Conservation (phyloP, 163 green algal species). For the Trebouxia gelatinosa region DNA sequence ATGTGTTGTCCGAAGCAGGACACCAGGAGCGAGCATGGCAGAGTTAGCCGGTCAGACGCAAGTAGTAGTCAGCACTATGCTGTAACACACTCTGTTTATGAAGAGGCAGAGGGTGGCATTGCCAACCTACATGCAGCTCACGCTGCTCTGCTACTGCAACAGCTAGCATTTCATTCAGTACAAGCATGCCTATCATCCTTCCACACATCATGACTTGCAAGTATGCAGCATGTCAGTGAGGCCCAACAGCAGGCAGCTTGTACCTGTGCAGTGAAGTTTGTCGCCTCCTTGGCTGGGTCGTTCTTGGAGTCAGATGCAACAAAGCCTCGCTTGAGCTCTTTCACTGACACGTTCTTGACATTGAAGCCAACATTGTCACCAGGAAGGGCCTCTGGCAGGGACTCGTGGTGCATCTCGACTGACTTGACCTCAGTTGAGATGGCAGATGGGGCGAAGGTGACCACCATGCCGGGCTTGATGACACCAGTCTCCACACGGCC, state of each 20-base stretch:
- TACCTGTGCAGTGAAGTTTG: conserved; percentile 65
- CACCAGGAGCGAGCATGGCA: no score
- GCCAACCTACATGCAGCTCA: no score
- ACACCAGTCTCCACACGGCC: conserved; percentile 98
- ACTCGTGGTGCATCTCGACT: conserved; percentile 99
- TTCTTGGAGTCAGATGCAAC: conserved; percentile 72
- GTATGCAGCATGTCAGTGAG: no score
- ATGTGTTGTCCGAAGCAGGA: no score
- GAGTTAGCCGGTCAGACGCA: no score
- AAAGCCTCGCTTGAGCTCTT: conserved; percentile 73
- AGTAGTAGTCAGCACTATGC: no score
- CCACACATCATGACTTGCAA: no score
- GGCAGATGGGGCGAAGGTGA: conserved; percentile 43
- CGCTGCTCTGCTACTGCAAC: no score
- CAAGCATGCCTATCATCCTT: no score
- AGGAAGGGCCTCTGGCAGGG: conserved; percentile 90
- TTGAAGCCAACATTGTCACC: conserved; percentile 99
- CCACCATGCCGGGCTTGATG: conserved; percentile 75
- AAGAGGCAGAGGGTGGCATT: no score
- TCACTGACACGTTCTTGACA: conserved; percentile 89
- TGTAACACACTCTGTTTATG: no score
- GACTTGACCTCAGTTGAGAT: conserved; percentile 85
- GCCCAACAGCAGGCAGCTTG: no score
- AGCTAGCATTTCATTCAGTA: not conserved
- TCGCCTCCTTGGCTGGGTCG: conserved; percentile 64